phyloP scores from a whole-genome alignment of 2,329 filamentous ascomycete genomes.

The Hypocrella siamensis region DNA sequence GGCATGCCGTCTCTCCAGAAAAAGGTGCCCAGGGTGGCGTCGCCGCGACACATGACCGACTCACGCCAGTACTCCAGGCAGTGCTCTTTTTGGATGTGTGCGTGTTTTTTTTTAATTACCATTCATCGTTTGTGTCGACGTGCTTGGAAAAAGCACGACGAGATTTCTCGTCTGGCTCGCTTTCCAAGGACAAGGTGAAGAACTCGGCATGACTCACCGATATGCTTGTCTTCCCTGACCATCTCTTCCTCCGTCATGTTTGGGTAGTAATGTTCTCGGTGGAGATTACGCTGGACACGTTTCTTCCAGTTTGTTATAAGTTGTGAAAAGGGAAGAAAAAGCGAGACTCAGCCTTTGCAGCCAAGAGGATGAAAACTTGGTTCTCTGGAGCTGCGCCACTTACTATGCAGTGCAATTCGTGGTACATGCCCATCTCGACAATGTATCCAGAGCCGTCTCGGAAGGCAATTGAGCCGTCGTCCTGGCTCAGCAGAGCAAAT shows the following conservation, averaged over 20 bases:
- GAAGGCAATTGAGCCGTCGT: slow-evolving; percentile 1
- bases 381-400: no score
- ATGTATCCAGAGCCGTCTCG: slow-evolving; percentile 2
- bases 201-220: no score
- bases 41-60: slow-evolving; percentile 1
- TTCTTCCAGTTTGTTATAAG: no score
- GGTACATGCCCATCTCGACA: slow-evolving; percentile 1
- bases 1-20: slow-evolving; percentile 1
- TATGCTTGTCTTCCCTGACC: neutral
- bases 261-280: slow-evolving; percentile 1
- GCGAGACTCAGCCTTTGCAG: no score
- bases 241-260: neutral
- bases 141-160: no score
- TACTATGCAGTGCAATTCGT: slow-evolving; percentile 2
- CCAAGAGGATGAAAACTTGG: neutral
- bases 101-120: no score
- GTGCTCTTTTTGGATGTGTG: neutral
- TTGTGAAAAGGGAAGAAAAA: no score
- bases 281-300: slow-evolving; percentile 1
- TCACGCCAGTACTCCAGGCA: slow-evolving; percentile 2
- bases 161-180: no score
- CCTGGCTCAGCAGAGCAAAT: neutral
- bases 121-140: no score
- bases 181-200: no score
- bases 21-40: slow-evolving; percentile 1